phyloP scores from a whole-genome alignment of 2,329 filamentous ascomycete genomes.

The Thelonectria discophora region DNA sequence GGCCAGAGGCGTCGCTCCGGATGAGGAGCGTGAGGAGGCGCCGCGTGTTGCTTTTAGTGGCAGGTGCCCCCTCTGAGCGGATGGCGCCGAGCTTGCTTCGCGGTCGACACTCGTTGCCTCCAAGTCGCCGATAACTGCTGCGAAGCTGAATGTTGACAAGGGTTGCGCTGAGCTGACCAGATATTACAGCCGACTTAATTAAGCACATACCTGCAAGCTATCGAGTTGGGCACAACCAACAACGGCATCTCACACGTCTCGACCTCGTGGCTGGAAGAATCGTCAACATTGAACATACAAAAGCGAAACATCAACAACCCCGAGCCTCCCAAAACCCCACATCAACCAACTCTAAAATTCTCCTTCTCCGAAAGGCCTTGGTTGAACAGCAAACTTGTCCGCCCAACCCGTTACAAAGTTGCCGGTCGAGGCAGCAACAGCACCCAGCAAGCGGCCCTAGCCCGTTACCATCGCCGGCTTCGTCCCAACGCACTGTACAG shows the following conservation, averaged over 20 bases:
- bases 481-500: conserved; percentile 41
- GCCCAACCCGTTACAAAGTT: conserved; percentile 9
- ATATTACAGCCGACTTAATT: conserved; percentile 10
- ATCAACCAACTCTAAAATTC: conserved; percentile 19
- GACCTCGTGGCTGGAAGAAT: conserved; percentile 4
- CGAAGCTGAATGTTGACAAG: conserved; percentile 6
- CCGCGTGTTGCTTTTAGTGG: conserved; percentile 4
- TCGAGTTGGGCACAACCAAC: conserved; percentile 2
- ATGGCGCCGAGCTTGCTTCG: conserved; percentile 23
- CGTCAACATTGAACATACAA: not conserved
- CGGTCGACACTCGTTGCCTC: not conserved
- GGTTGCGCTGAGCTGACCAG: conserved; percentile 20
- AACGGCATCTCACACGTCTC: not conserved
- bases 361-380: conserved; percentile 2
- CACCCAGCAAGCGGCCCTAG: conserved; percentile 8
- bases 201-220: conserved; percentile 6
- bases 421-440: conserved; percentile 10
- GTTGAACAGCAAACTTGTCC: conserved; percentile 4
- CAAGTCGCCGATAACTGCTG: conserved; percentile 11
- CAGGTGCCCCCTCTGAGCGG: conserved; percentile 17
- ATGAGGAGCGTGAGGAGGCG: conserved; percentile 9
- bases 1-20: conserved; percentile 12
- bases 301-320: conserved; percentile 18
- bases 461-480: conserved; percentile 20
- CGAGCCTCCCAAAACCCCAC: conserved; percentile 3